Conservation (phyloP, 192 early-diverging fungal genomes). For the Podila epigama region DNA sequence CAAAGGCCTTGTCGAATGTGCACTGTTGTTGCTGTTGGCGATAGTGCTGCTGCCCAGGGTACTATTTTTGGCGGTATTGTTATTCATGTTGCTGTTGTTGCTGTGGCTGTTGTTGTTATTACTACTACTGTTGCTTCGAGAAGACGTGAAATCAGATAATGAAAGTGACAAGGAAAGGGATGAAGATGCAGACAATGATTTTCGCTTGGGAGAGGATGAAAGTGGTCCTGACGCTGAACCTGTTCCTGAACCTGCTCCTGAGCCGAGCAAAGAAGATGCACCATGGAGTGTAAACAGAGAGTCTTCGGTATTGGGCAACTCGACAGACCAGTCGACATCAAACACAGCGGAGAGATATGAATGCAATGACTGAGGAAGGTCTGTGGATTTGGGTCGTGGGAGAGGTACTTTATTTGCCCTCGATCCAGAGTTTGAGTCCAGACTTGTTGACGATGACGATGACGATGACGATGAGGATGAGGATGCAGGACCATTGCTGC, state of each 20-base stretch:
- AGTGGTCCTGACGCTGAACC: not conserved
- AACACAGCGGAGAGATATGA: conserved; percentile 34
- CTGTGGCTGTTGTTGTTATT: not conserved
- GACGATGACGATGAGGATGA: not conserved
- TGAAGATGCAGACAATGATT: conserved; percentile 19
- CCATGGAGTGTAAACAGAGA: conserved; percentile 18
- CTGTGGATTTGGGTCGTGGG: conserved; percentile 17
- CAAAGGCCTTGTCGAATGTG: not conserved
- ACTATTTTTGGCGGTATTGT: too few species aligned
- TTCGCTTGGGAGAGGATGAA: conserved; percentile 17
- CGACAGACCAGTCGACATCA: conserved; percentile 41
- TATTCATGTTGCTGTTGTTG: too few species aligned
- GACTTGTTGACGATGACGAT: not conserved
- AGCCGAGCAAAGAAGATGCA: not conserved
- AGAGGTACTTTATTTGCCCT: not conserved
- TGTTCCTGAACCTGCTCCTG: not conserved
- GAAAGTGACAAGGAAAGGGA: conserved; percentile 8
- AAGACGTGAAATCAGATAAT: not conserved
- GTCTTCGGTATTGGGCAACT: conserved; percentile 12
- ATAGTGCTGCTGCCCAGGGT: not conserved
- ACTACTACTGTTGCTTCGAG: not conserved
- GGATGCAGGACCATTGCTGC: not conserved
- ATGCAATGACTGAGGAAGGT: conserved; percentile 25
- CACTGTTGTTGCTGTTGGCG: not conserved
- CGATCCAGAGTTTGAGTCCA: not conserved